A percentile compares a stretch with the other conserved stretches of the same genome.
Conservation (phyloP, 306 rosid genomes). For the barrel medic (Medicago truncatula) region DNA sequence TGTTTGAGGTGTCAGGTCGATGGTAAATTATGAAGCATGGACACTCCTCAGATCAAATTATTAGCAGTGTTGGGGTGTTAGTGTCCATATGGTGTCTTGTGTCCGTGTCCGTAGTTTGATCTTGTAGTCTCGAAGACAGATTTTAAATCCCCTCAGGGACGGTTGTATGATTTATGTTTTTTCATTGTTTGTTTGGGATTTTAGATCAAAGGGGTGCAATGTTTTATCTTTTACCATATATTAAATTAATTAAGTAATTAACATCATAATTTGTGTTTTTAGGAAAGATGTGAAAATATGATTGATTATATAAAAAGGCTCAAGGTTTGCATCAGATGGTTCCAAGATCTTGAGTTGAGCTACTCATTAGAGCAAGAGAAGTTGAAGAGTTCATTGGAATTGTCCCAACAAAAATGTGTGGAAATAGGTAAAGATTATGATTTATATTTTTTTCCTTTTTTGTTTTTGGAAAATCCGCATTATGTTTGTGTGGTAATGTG, state of each 20-base stretch:
- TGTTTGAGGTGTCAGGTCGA: background rate
- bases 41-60: too few relatives aligned
- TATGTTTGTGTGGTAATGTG: conserved; percentile 22
- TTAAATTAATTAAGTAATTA: background rate
- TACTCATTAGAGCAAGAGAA: conserved; percentile 83
- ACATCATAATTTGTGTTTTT: conserved; percentile 13
- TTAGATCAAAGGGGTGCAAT: conserved; percentile 21
- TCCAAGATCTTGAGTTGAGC: conserved; percentile 88
- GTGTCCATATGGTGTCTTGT: too few relatives aligned
- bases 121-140: background rate
- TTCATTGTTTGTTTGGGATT: background rate
- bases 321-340: conserved; percentile 91
- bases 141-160: background rate
- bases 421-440: conserved; percentile 65
- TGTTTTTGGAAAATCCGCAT: background rate
- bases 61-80: too few relatives aligned
- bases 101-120: background rate
- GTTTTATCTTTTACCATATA: background rate
- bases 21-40: background rate
- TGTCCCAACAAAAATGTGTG: conserved; percentile 68
- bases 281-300: conserved; percentile 97
- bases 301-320: conserved; percentile 91
- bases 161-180: background rate
- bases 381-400: conserved; percentile 66
- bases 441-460: background rate